phyloP scores from a whole-genome alignment of 2,329 filamentous ascomycete genomes.

The Capronia americana region DNA sequence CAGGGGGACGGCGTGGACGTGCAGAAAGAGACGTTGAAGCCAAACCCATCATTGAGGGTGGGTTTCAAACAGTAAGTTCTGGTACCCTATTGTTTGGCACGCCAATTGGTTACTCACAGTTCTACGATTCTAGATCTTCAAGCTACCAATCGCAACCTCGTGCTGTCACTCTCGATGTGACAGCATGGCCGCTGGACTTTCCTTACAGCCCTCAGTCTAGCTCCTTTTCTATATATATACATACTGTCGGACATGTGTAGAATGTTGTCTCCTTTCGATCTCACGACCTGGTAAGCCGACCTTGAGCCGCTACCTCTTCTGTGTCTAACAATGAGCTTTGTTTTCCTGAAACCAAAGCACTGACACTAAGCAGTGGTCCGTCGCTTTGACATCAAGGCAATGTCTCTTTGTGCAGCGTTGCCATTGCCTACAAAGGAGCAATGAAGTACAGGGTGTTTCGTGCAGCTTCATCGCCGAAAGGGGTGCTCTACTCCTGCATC shows the following conservation, averaged over 20 bases:
- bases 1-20: background rate
- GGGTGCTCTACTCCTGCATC: background rate
- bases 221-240: background rate
- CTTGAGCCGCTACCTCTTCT: background rate
- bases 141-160: background rate
- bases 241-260: background rate
- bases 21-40: background rate
- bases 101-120: background rate
- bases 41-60: background rate
- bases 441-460: background rate
- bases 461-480: background rate
- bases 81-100: background rate
- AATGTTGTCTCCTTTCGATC: background rate
- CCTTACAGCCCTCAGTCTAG: background rate
- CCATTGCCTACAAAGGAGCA: background rate
- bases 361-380: background rate
- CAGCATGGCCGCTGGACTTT: background rate
- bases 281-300: background rate
- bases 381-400: background rate
- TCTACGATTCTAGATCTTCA: background rate
- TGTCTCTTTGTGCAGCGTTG: background rate
- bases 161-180: background rate
- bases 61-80: background rate
- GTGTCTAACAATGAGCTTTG: background rate
- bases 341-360: background rate